Conservation (phyloP, 2,329 filamentous ascomycete genomes). For the Colletotrichum truncatum region DNA sequence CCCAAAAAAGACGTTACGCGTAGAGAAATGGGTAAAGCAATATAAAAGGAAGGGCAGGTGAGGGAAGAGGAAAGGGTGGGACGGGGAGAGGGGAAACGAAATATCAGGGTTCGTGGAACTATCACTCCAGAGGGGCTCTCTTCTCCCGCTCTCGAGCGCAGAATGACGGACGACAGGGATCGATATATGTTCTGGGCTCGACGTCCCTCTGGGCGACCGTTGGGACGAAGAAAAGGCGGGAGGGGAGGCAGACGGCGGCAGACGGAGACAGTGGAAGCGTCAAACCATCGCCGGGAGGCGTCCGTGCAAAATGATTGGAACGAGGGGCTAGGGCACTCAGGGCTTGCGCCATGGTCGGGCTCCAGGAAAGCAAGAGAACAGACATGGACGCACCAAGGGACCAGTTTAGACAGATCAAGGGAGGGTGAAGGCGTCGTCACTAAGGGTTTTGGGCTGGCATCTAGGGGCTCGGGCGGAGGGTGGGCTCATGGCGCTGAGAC, state of each 20-base stretch:
- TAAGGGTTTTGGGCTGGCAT: constrained; percentile 15
- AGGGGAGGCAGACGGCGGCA: constrained; percentile 22
- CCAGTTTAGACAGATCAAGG: constrained; percentile 23
- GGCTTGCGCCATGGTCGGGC: constrained; percentile 20
- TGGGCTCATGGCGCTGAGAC: constrained; percentile 25
- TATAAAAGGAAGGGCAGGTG: background rate
- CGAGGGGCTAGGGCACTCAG: constrained; percentile 14
- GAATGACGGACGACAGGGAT: constrained; percentile 6
- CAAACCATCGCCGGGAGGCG: constrained; percentile 30
- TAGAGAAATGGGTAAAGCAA: background rate
- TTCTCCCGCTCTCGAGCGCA: background rate
- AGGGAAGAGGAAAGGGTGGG: too few species aligned
- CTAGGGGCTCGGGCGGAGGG: constrained; percentile 17
- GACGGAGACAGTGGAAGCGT: constrained; percentile 19
- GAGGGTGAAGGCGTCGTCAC: constrained; percentile 25
- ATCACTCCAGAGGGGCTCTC: background rate
- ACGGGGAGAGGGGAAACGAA: too few species aligned
- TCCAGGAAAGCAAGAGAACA: background rate
- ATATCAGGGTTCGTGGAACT: constrained; percentile 18
- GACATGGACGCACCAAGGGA: background rate
- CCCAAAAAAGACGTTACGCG: background rate
- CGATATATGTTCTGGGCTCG: constrained; percentile 23
- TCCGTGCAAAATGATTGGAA: constrained; percentile 27
- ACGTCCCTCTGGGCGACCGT: constrained; percentile 9
- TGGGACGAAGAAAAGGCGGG: constrained; percentile 8